Percentiles rank a stretch among this genome's conserved stretches.
These are phyloP conservation scores for Tilletia indica DNA, from an alignment of 1,284 basidiomycete species.

Conservation along the genomic window DNA sequence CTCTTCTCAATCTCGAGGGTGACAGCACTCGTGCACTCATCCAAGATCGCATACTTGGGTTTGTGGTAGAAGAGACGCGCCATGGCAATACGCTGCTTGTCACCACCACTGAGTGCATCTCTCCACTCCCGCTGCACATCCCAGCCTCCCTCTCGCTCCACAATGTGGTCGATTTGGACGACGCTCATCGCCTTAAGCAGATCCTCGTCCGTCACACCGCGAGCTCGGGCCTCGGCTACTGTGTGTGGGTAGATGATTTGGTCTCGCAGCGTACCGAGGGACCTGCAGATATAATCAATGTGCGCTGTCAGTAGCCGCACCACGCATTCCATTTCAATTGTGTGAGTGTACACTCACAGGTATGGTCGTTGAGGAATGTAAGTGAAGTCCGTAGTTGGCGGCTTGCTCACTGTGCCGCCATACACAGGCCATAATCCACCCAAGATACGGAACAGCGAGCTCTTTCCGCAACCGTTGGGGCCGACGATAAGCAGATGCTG, in stretches of 20 bases:
- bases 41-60: constrained; percentile 94
- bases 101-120: constrained; percentile 82
- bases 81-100: constrained; percentile 78
- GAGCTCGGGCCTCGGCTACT: constrained; percentile 58
- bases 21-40: constrained; percentile 92
- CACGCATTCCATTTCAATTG: not conserved
- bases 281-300: constrained; percentile 46
- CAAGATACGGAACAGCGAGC: constrained; percentile 80
- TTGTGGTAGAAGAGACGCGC: constrained; percentile 91
- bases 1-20: constrained; percentile 83
- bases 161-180: constrained; percentile 82
- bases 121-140: constrained; percentile 84
- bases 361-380: constrained; percentile 96
- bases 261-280: constrained; percentile 86
- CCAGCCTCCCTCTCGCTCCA: constrained; percentile 96
- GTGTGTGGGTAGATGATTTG: constrained; percentile 81
- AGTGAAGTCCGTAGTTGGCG: constrained; percentile 82
- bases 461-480: constrained; percentile 68
- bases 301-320: not conserved
- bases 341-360: constrained; percentile 57
- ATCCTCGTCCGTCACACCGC: constrained; percentile 65
- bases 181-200: constrained; percentile 71
- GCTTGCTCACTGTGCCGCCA: constrained; percentile 89
- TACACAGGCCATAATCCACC: constrained; percentile 97
- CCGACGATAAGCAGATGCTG: constrained; percentile 62